Evolutionary conservation across 305 asterid species (phyloP), one percentile per base, ranked within the genome.

Genomic region (Plantago lanceolata): DNA sequence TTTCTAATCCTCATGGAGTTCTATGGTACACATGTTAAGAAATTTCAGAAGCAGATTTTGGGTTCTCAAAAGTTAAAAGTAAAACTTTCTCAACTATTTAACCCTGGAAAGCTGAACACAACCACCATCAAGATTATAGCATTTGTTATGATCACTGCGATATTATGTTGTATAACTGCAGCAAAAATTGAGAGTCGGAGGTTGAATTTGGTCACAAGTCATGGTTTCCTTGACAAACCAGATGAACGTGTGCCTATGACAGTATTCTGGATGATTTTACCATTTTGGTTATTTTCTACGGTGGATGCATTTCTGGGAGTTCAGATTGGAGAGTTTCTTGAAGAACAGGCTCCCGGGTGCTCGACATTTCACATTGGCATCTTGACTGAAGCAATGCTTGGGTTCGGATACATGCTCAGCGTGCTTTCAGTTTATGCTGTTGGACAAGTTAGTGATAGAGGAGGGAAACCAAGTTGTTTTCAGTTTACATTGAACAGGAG

Each of bases 181-280:
- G 79, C 85, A 2, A 57, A 45, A 56, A 83, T 82, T 1, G 93
- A 82, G 68, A 43, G 61, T 1, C 73, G 54, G 17, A 85, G 93
- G 58, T 68, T 81, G 0, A 13, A 56, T 1, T 71, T 78, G 29
- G 75, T 83, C 2, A 59, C 8, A 18, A 19, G 4, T 18, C 72
- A 76, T 6, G 78, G 72, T 4, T 64, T 83, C 9, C 67, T 75
- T 0, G 78, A 79, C 29, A 75, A 76, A 59, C 83, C 85, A 0
- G 80, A 82, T 1, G 72, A 54, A 43, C 65, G 4, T 3, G 49
- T 76, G 37, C 82, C 82, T 0, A 75, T 85, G 77, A 73, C 62
- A 18, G 76, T 79, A 61, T 82, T 81, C 64, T 79, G 82, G 87
- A 5, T 83, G 65, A 65, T 80, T 13, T 84, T 84, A n/a, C 88